Base-by-base conservation (phyloP, 2,329 filamentous ascomycete genomes). In the Trichoderma breve region DNA sequence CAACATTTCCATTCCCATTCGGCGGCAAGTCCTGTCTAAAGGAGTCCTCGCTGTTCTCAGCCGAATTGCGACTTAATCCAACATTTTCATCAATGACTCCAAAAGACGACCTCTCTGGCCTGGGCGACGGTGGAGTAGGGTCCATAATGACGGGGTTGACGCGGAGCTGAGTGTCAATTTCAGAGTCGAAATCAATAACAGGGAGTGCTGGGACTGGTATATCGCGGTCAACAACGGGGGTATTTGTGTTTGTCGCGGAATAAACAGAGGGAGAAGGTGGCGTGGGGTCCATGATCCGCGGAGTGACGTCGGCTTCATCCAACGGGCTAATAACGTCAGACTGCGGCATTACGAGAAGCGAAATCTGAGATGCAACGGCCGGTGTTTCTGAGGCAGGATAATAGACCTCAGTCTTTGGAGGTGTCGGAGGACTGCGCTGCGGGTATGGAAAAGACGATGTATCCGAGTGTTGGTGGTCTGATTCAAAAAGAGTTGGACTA, bases 41-140 rank as follows among this genome's bases (percentile, higher is more conserved):
- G 9, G 53, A 11, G 3, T 58, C 18, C 24, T n/a, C 34, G 60
- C n/a, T 71, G 34, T 15, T 47, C 21, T 58, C 24, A 28, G 12
- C 24, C 14, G 26, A 39, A 36, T 6, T 58, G 24, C 14, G 39
- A 21, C 39, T 66, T 8, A 32, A 39, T n/a, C 11, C n/a, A 30
- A 21, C 18, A 8, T n/a, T 43, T 28, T 66, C 47, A 3, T 63
- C 61, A 21, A 65, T 39, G 6, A 14, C 26, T 34, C 28, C 62
- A 12, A 71, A 71, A 34, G 69, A 28, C 4, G 69, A 34, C 24
- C 73, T 78, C 12, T 74, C 74, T 26, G 73, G 72, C 43, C 78
- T 76, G 6, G 79, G 79, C 11, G 79, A 79, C 6, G 79, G 76
- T 11, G 79, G 79, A 28, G 75, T 77, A 21, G 79, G 77, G 1